These are phyloP conservation scores for Crucibulum parvulum DNA, from an alignment of 1,284 basidiomycete species.

Conservation along the genomic window DNA sequence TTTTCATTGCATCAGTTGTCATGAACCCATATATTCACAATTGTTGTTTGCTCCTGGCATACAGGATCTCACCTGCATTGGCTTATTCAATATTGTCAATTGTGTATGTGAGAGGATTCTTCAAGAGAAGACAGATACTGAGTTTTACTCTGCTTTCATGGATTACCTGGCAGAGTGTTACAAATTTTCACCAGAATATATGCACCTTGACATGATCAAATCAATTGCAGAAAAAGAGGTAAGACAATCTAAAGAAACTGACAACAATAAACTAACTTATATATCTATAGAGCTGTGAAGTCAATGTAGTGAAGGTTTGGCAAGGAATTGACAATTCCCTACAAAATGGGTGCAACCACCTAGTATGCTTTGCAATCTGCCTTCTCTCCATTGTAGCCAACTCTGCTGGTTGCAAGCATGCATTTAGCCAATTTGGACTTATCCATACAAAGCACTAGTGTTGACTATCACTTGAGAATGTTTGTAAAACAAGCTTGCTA, in stretches of 20 bases:
- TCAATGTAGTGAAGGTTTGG: constrained; percentile 10
- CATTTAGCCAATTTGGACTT: constrained; percentile 21
- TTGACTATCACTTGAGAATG: constrained; percentile 11
- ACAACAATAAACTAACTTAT: background rate
- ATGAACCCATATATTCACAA: constrained; percentile 9
- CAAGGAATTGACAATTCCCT: constrained; percentile 1
- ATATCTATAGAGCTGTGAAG: background rate
- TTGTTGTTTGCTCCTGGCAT: background rate
- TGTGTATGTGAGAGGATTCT: constrained; percentile 1
- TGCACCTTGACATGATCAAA: background rate
- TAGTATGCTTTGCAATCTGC: constrained; percentile 16
- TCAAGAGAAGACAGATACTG: background rate
- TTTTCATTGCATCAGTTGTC: constrained; percentile 9
- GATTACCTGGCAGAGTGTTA: constrained; percentile 2
- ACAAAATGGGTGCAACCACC: constrained; percentile 1
- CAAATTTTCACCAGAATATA: constrained; percentile 1
- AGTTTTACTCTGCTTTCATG: constrained; percentile 8
- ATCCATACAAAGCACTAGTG: constrained; percentile 17
- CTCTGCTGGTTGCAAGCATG: constrained; percentile 20
- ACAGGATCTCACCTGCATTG: background rate
- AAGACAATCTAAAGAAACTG: background rate
- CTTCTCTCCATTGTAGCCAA: constrained; percentile 20
- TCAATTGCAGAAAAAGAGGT: background rate
- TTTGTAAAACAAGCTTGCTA: constrained; percentile 10
- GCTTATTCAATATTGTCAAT: constrained; percentile 3